Conservation (phyloP, 805 yeast species). For the Candida maesae region DNA sequence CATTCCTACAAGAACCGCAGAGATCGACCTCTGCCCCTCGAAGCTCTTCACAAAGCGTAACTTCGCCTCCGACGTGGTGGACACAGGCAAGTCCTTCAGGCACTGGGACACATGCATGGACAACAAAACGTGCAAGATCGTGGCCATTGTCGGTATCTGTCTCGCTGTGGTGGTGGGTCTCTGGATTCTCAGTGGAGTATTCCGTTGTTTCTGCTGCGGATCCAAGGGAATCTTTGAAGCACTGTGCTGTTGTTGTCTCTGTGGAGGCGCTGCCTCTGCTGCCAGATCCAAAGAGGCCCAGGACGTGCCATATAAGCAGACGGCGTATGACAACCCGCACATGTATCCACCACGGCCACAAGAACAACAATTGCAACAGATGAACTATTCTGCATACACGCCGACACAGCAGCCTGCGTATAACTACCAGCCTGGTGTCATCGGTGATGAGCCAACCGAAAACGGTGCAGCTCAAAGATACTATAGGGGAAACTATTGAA, state of each 20-base stretch:
- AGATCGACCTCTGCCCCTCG: conserved; percentile 15
- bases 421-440: conserved; percentile 19
- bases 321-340: conserved; percentile 18
- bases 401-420: conserved; percentile 7
- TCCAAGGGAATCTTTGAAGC: conserved; percentile 46
- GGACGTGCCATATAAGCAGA: conserved; percentile 8
- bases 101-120: conserved; percentile 80
- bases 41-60: conserved; percentile 12
- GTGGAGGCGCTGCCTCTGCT: conserved; percentile 26
- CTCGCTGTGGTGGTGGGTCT: conserved; percentile 50
- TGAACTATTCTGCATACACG: conserved; percentile 5
- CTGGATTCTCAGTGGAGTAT: conserved; percentile 53
- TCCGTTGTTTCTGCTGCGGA: conserved; percentile 58
- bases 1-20: conserved; percentile 7
- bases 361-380: conserved; percentile 7
- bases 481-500: conserved; percentile 6
- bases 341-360: conserved; percentile 20
- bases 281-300: conserved; percentile 5
- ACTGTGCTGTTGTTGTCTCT: conserved; percentile 48
- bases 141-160: conserved; percentile 69
- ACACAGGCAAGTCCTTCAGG: conserved; percentile 47
- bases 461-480: conserved; percentile 10
- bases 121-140: conserved; percentile 68
- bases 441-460: conserved; percentile 10
- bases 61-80: conserved; percentile 22